A percentile compares a stretch with the other conserved stretches of the same genome.
These are phyloP conservation scores for Calocera cornea DNA, from an alignment of 768 basidiomycete species.

Conservation along the genomic window DNA sequence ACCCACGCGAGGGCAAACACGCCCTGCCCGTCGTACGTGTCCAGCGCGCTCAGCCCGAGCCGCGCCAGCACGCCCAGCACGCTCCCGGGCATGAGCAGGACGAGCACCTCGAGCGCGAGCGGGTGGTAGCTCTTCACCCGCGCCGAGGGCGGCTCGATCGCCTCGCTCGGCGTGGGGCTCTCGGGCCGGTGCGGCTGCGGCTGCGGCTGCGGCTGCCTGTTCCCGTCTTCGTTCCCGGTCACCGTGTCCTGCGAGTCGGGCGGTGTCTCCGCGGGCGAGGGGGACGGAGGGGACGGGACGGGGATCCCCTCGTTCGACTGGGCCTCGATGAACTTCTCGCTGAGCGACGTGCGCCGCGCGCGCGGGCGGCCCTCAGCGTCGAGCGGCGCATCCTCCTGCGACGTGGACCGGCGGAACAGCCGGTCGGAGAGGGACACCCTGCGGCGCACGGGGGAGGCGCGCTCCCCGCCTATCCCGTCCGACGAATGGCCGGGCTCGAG, in stretches of 20 bases:
- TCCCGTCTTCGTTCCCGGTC: no score
- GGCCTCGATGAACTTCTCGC: background rate
- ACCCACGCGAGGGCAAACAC: constrained; percentile 76
- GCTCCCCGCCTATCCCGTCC: background rate
- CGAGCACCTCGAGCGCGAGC: constrained; percentile 48
- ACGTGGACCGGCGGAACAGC: background rate
- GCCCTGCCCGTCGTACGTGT: constrained; percentile 54
- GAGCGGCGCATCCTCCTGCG: background rate
- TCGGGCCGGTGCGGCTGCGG: background rate
- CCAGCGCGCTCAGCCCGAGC: constrained; percentile 62
- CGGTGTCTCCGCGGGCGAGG: background rate
- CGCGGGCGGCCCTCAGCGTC: background rate
- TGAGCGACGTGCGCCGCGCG: background rate
- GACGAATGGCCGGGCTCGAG: background rate
- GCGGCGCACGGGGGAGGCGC: background rate
- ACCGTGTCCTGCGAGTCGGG: background rate
- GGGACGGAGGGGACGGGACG: background rate
- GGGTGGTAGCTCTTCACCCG: constrained; percentile 34
- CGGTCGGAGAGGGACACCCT: background rate
- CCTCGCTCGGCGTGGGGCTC: constrained; percentile 19
- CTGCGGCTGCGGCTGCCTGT: no score
- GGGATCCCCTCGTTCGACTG: background rate
- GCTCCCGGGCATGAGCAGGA: constrained; percentile 65
- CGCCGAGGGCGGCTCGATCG: constrained; percentile 23
- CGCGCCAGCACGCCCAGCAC: constrained; percentile 75